Evolutionary conservation across 805 yeast genomes (phyloP).

Genomic region (Metschnikowia henanensis): DNA sequence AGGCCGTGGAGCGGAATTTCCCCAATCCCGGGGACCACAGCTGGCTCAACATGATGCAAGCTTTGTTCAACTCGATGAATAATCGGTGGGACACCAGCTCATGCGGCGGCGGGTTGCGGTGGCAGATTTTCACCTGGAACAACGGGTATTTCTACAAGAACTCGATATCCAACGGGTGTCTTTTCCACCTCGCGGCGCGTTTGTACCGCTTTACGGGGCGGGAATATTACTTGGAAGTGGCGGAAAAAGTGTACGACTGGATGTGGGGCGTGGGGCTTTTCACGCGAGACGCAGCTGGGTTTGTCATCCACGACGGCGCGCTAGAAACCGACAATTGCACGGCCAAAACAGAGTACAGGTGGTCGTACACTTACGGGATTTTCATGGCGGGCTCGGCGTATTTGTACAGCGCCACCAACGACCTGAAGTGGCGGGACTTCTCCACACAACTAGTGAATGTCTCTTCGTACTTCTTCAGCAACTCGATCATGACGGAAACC

Average conservation of each 20-base stretch:
- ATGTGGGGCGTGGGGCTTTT: slow-evolving; percentile 33
- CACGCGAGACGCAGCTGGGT: slow-evolving; percentile 20
- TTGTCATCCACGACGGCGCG: slow-evolving; percentile 43
- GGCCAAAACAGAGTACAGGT: slow-evolving; percentile 31
- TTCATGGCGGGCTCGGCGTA: slow-evolving; percentile 68
- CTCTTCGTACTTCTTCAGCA: slow-evolving; percentile 37
- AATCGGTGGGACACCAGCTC: slow-evolving; percentile 41
- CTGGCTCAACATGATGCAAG: slow-evolving; percentile 44
- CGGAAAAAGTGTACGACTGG: slow-evolving; percentile 47
- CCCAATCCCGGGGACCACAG: slow-evolving; percentile 31
- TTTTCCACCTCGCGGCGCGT: slow-evolving; percentile 45
- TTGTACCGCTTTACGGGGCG: slow-evolving; percentile 43
- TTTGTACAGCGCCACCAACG: slow-evolving; percentile 60
- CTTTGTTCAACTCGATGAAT: slow-evolving; percentile 45
- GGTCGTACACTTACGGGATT: slow-evolving; percentile 74
- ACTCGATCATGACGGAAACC: slow-evolving; percentile 56
- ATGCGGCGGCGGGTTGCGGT: slow-evolving; percentile 46
- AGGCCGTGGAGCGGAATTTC: slow-evolving; percentile 46
- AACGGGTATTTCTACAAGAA: slow-evolving; percentile 47
- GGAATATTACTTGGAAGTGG: slow-evolving; percentile 40
- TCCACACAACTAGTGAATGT: slow-evolving; percentile 38
- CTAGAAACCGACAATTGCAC: not conserved
- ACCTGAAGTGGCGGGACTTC: slow-evolving; percentile 40
- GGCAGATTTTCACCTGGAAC: slow-evolving; percentile 52
- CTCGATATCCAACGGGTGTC: slow-evolving; percentile 45